phyloP scores from a whole-genome alignment of 176 grass and related monocot genomes.

The Oryza meridionalis region DNA sequence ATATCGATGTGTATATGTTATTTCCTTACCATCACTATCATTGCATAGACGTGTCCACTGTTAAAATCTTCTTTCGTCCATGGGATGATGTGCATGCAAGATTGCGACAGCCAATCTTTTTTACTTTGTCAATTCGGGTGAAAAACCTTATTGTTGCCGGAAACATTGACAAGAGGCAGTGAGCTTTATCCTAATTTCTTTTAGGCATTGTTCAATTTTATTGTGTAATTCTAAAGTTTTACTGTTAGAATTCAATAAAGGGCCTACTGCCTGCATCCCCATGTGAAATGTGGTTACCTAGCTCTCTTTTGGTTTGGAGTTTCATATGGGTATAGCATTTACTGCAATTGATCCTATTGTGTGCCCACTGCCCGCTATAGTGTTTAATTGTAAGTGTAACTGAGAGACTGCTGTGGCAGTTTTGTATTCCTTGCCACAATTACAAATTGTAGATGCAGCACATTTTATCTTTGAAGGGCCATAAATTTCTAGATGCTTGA shows the following conservation, averaged over 20 bases:
- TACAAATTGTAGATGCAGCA: constrained; percentile 26
- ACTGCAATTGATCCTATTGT: neutral
- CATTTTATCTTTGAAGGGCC: neutral
- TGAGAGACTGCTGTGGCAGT: constrained; percentile 9
- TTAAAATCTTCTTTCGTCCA: neutral
- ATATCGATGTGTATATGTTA: constrained; percentile 31
- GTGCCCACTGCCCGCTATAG: neutral
- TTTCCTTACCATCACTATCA: constrained; percentile 29
- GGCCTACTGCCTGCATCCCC: neutral
- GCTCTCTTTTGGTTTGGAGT: neutral
- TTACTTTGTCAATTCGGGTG: constrained; percentile 8
- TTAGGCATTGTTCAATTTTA: neutral
- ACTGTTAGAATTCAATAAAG: neutral
- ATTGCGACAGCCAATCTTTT: constrained; percentile 43
- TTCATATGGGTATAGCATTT: constrained; percentile 23
- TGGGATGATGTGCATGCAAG: constrained; percentile 20
- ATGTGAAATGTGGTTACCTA: neutral
- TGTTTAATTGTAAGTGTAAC: constrained; percentile 34
- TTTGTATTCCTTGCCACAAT: constrained; percentile 16
- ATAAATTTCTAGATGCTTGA: neutral
- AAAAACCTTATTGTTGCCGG: neutral
- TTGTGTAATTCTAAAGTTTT: neutral
- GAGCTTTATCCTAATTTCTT: neutral
- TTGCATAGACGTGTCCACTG: constrained; percentile 23
- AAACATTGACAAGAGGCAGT: constrained; percentile 6